Conservation (phyloP, 441 rosid genomes). For the Adansonia grandidieri region DNA sequence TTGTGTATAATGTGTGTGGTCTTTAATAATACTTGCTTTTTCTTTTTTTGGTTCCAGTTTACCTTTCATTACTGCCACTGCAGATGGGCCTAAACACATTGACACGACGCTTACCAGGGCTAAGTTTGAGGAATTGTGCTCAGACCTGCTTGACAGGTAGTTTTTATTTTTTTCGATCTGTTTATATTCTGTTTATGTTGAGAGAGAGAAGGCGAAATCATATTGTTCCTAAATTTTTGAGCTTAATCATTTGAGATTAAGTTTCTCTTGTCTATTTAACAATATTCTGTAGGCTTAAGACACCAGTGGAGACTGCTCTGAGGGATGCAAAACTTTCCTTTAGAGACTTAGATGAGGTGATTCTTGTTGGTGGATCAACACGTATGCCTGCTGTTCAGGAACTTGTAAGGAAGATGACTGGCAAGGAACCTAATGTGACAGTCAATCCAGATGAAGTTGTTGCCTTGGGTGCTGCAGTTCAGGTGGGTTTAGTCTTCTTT, state of each 20-base stretch:
- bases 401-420: slow-evolving; percentile 81
- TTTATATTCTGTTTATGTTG: neutral
- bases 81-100: slow-evolving; percentile 96
- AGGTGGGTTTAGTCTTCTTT: slow-evolving; percentile 47
- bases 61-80: slow-evolving; percentile 95
- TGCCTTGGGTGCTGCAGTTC: slow-evolving; percentile 97
- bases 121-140: slow-evolving; percentile 88
- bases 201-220: neutral
- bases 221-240: slow-evolving; percentile 2
- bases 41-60: slow-evolving; percentile 47
- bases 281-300: slow-evolving; percentile 59
- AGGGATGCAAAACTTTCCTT: slow-evolving; percentile 83
- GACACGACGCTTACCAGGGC: slow-evolving; percentile 88
- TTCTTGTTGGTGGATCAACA: slow-evolving; percentile 96
- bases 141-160: slow-evolving; percentile 88
- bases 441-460: slow-evolving; percentile 97
- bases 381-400: slow-evolving; percentile 93
- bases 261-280: slow-evolving; percentile 3
- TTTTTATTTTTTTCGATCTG: neutral
- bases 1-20: neutral
- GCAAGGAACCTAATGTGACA: slow-evolving; percentile 90
- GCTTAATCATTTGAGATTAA: neutral
- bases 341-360: slow-evolving; percentile 87
- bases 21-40: slow-evolving; percentile 30
- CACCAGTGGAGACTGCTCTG: slow-evolving; percentile 79